Percentiles rank a stretch among this genome's conserved stretches.
These are phyloP conservation scores for Candida endomychidarum DNA, from an alignment of 805 yeast species.

Conservation along the genomic window DNA sequence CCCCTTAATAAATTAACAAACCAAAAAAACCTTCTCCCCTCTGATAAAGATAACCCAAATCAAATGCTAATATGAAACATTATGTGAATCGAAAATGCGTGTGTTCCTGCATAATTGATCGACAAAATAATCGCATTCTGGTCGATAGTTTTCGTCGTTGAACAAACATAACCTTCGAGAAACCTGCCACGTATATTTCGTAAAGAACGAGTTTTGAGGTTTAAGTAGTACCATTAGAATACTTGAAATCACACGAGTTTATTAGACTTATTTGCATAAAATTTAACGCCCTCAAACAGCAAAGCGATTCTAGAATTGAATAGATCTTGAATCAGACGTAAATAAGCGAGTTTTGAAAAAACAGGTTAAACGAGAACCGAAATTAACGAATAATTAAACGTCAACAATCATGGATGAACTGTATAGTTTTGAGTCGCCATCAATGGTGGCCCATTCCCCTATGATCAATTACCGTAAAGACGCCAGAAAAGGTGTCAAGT, in stretches of 20 bases:
- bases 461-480: constrained; percentile 60
- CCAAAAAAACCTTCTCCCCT: no score
- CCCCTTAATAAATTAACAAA: no score
- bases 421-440: constrained; percentile 28
- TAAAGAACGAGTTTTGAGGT: background rate
- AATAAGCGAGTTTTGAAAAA: no score
- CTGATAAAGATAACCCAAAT: no score
- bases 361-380: no score
- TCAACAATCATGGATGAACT: constrained; percentile 20
- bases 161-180: background rate
- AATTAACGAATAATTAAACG: background rate
- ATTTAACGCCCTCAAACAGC: background rate
- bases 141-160: background rate
- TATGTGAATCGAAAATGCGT: constrained; percentile 8
- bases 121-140: constrained; percentile 2
- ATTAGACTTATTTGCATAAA: background rate
- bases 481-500: constrained; percentile 69
- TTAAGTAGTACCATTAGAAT: background rate
- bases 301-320: background rate
- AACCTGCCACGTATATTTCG: background rate
- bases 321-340: no score
- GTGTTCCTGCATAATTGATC: constrained; percentile 14
- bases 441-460: constrained; percentile 33
- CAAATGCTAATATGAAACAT: background rate
- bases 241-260: background rate